Conservation (phyloP, 108 stramenopile species). For the Parietichytrium sp. region DNA sequence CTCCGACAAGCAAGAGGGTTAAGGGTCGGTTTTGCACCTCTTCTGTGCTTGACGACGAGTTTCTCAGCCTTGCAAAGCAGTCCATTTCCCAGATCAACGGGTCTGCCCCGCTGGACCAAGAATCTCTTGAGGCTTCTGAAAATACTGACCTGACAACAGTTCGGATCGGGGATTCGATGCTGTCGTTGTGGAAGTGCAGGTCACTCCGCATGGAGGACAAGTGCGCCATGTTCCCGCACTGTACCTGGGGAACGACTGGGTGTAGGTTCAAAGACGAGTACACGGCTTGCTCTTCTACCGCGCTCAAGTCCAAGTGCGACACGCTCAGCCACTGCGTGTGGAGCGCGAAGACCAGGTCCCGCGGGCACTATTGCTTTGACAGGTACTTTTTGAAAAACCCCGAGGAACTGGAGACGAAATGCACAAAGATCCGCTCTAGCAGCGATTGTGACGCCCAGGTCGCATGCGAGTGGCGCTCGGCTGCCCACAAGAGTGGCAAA, state of each 20-base stretch:
- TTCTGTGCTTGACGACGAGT: not conserved
- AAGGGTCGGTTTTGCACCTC: constrained; percentile 23
- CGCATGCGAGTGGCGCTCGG: constrained; percentile 29
- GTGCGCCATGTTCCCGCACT: not conserved
- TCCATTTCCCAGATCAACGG: no score
- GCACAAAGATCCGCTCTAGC: not conserved
- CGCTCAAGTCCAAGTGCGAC: not conserved
- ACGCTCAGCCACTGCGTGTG: constrained; percentile 11
- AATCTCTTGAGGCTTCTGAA: not conserved
- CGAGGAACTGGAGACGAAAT: not conserved
- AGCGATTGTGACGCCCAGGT: not conserved
- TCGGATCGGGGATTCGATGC: constrained; percentile 2
- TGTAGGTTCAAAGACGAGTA: not conserved
- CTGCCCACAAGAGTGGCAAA: not conserved
- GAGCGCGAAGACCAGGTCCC: not conserved
- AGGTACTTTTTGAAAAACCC: constrained; percentile 12
- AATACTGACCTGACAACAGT: not conserved
- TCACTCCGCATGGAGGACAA: not conserved
- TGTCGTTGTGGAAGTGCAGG: not conserved
- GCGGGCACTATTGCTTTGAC: constrained; percentile 23
- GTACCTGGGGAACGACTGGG: not conserved
- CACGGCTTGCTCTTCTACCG: constrained; percentile 4
- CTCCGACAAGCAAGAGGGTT: not conserved
- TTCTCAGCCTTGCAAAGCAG: no score
- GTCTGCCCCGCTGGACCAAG: not conserved